These are phyloP conservation scores for Madurella fahalii DNA, from an alignment of 2,329 filamentous ascomycete genomes.

Conservation along the genomic window DNA sequence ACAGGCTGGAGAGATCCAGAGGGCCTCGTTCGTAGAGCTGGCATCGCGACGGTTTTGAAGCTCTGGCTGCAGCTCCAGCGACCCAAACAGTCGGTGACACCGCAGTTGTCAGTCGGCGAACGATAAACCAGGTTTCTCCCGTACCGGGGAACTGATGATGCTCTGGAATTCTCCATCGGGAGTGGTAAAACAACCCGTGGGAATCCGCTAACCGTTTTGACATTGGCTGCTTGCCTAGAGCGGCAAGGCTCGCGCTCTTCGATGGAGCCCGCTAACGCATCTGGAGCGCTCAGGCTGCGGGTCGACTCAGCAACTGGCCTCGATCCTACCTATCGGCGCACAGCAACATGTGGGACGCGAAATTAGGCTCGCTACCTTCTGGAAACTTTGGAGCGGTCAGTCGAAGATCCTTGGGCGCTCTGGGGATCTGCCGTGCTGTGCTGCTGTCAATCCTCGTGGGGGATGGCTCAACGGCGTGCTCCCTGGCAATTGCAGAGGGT, in stretches of 20 bases:
- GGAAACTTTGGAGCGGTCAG: slow-evolving; percentile 20
- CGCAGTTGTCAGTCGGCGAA: not conserved
- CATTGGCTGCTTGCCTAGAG: too few species aligned
- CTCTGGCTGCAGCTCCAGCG: slow-evolving; percentile 7
- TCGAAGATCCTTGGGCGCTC: not conserved
- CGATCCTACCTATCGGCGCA: slow-evolving; percentile 18
- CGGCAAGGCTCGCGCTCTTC: not conserved
- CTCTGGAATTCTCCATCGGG: not conserved
- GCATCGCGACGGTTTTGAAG: not conserved
- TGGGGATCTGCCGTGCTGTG: not conserved
- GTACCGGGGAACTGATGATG: not conserved
- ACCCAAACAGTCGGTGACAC: slow-evolving; percentile 8
- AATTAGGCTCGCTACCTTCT: slow-evolving; percentile 19
- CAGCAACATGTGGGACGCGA: slow-evolving; percentile 17
- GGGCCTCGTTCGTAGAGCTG: not conserved
- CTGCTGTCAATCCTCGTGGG: not conserved
- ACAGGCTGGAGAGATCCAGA: not conserved
- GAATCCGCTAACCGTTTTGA: too few species aligned
- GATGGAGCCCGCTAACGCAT: slow-evolving; percentile 14
- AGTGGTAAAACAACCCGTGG: too few species aligned
- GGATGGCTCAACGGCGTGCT: not conserved
- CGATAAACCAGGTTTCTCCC: not conserved
- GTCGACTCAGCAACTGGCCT: slow-evolving; percentile 7
- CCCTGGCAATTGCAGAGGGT: slow-evolving; percentile 3
- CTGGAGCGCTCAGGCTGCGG: slow-evolving; percentile 7